A percentile compares a stretch with the other conserved stretches of the same genome.
Evolutionary conservation across 1,284 basidiomycete genomes (phyloP).

Genomic region (Papiliotrema laurentii): DNA sequence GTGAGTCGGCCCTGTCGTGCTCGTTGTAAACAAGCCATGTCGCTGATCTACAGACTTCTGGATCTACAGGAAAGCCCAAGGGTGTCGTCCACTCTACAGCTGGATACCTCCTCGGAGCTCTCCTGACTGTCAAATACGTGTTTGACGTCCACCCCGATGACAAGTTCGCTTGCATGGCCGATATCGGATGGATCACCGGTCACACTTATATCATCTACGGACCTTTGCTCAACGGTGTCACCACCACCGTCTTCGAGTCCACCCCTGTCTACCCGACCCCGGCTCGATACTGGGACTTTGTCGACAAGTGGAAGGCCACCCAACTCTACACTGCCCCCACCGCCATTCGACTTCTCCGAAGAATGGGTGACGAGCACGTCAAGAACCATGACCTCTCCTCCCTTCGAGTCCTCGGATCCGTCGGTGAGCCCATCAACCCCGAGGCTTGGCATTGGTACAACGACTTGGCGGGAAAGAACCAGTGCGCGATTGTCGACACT

Average conservation of each 20-base stretch:
- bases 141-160: constrained; percentile 93
- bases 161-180: constrained; percentile 96
- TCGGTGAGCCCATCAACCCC: constrained; percentile 98
- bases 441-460: constrained; percentile 98
- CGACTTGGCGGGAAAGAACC: constrained; percentile 79
- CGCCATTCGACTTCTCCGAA: constrained; percentile 78
- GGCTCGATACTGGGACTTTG: constrained; percentile 94
- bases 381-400: constrained; percentile 76
- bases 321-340: constrained; percentile 93
- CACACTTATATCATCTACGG: constrained; percentile 98
- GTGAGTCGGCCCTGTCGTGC: constrained; percentile 52
- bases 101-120: constrained; percentile 87
- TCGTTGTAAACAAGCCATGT: constrained; percentile 11
- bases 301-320: constrained; percentile 88
- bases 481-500: constrained; percentile 95
- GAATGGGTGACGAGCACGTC: constrained; percentile 83
- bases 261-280: constrained; percentile 96
- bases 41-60: constrained; percentile 66
- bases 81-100: constrained; percentile 93
- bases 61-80: constrained; percentile 94
- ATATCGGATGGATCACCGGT: constrained; percentile 98
- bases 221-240: constrained; percentile 78
- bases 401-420: constrained; percentile 82
- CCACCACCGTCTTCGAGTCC: constrained; percentile 92
- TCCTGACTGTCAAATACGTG: constrained; percentile 90